Base-by-base conservation (phyloP, 1,284 basidiomycete species). In the Irpex sp. region DNA sequence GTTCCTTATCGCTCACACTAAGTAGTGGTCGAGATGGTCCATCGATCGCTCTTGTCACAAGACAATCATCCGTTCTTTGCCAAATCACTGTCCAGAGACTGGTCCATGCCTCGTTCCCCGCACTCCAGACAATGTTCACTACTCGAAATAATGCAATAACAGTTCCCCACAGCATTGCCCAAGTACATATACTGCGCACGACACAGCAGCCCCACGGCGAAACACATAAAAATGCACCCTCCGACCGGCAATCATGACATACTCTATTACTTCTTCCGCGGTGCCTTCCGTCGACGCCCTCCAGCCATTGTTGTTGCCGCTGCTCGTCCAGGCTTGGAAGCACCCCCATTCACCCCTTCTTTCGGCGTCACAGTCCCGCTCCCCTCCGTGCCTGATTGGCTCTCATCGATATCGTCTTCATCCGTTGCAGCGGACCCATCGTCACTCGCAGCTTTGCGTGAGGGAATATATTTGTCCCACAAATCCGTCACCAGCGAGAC, bases 271-370 rank as follows among this genome's bases (percentile, higher is more conserved):
- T 78, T 77, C 68, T 74, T 80, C 69, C 72, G 77, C 28, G 77
- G 74, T 7, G 72, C 77, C 68, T 84, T 86, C 62, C 86, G 79
- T 68, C 87, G 78, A 68, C 80, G 82, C 3, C 86, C 86, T 1
- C 85, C 86, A 3, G 81, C 79, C 69, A 79, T 87, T 58, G 73
- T 69, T 23, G 78, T 74, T 14, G 81, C 75, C 2, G 18, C 65
- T 67, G 48, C 58, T 65, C 62, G 64, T 67, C 54, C 53, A 19
- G 28, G 55, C 14, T 61, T 65, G 16, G 61, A 55, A 16, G 39
- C 2, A 51, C 10, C 21, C 57, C 64, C 55, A 64, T 62, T 49
- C 19, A 21, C 47, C 57, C 56, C 69, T 33, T 69, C 69, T 60
- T 67, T 73, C 4, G 77, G 75, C 6, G 78, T 80, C 35, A 71